Evolutionary conservation across 495 filamentous ascomycete species (phyloP), one percentile per base, ranked within the genome.

Genomic region (Staphylotrichum tortipilum): DNA sequence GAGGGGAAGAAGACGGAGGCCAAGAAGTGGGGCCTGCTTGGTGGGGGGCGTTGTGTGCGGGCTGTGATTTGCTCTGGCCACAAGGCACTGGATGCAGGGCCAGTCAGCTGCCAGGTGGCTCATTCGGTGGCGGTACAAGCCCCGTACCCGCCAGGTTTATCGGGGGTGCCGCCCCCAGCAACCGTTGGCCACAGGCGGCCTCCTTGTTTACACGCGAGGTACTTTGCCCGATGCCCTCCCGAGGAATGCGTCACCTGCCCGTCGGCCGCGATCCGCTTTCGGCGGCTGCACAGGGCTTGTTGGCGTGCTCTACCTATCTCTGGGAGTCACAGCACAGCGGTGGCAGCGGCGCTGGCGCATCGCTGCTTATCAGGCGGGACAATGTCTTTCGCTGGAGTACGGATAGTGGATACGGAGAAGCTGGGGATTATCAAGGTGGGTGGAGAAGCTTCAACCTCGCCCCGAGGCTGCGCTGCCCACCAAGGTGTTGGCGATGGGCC

Each of bases 1-100:
- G 56, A 56, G 49, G 60, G 54, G 58, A 55, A 60, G 52, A 57
- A n/a, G n/a, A n/a, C n/a, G n/a, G n/a, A n/a, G n/a, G n/a, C n/a
- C n/a, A n/a, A n/a, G n/a, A n/a, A n/a, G n/a, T n/a, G n/a, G n/a
- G n/a, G n/a, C n/a, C n/a, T n/a, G n/a, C n/a, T n/a, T n/a, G n/a
- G n/a, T n/a, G n/a, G n/a, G 54, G 47, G 42, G 56, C 42, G 44
- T 37, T 50, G 53, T 53, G 50, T 62, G 54, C 54, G 49, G 48
- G 17, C 33, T 19, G 18, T 18, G 44, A 24, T 14, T 26, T 12
- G 19, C 34, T 56, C 31, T 60, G 61, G 61, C 61, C 54, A 50
- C 33, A 57, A 64, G 61, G 59, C 61, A 62, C 22, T 50, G 28
- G n/a, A 59, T 11, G 40, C 8, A 11, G 36, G 41, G 34, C 53